Base-by-base conservation (phyloP, 345 rosid species). In the Sonneratia alba region DNA sequence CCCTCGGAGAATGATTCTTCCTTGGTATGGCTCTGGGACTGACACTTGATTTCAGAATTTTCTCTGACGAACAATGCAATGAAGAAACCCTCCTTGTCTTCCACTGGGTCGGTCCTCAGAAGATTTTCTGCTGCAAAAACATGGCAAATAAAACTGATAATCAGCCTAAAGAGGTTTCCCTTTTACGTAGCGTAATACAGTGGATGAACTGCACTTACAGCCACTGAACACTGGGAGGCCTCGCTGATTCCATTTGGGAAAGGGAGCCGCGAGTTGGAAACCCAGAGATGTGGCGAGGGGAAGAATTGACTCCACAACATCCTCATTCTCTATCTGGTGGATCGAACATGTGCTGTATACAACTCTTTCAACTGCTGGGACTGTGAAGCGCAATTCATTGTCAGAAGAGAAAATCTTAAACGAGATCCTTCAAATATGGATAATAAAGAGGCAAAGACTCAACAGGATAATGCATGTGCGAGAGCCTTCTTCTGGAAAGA, bases 311-410 rank as follows among this genome's bases (percentile, higher is more conserved):
- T 76, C 72, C 34, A 91, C 77, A 9, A 94, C 98, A 74, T 88
- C 96, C 85, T 94, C 97, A 38, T 91, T 91, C 77, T 94, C 98
- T 36, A 78, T 81, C 79, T 88, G 97, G 82, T 88, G 83, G 73
- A 94, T 76, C 66, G 98, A 94, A 80, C 98, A 94, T 10, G 98
- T 91, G 81, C 96, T 91, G 84, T 94, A 94, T 21, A 87, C 97
- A 66, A 94, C 76, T 80, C 78, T 88, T 73, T 87, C 86, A 24
- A 84, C 85, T 37, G 82, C 81, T 27, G 91, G 93, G 76, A 89
- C 93, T 89, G 86, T 7, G 12, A 6, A 32, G 10, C 10, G 5
- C 7, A n/a, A 8, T 32, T 11, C 38, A 10, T 57, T 15, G 8
- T 27, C 38, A 6, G 11, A 27, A 13, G 3, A 62, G 13, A 13